Conservation (phyloP, 2,329 filamentous ascomycete genomes). For the Botrytis aclada region DNA sequence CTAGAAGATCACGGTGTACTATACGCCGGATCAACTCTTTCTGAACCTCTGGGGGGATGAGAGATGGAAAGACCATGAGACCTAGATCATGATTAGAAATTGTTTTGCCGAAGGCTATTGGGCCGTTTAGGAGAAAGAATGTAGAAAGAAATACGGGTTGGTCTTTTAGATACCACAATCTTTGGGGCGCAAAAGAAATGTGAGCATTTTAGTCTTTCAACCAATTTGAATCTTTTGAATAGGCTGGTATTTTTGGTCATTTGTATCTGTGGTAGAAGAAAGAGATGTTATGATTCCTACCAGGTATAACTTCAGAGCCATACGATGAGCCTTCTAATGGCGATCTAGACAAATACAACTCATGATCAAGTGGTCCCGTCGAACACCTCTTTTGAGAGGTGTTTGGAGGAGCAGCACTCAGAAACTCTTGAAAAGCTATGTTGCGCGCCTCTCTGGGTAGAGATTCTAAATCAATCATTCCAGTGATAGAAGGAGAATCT, state of each 20-base stretch:
- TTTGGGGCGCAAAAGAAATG: background rate
- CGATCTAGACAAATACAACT: background rate
- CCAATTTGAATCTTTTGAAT: background rate
- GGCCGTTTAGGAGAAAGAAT: too few species aligned
- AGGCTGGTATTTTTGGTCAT: background rate
- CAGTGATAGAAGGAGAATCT: background rate
- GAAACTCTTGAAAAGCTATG: background rate
- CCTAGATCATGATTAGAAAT: constrained; percentile 50
- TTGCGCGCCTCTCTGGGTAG: background rate
- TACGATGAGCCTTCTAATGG: background rate
- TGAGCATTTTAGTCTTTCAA: background rate
- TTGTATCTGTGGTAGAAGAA: background rate
- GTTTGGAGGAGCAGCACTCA: background rate
- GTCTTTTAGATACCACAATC: background rate
- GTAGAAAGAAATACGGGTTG: background rate
- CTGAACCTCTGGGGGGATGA: constrained; percentile 71
- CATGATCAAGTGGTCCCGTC: background rate
- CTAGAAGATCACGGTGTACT: constrained; percentile 73
- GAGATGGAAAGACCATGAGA: constrained; percentile 70
- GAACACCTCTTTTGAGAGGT: background rate
- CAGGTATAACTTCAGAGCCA: constrained; percentile 64
- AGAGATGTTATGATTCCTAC: constrained; percentile 44
- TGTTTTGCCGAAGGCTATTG: background rate
- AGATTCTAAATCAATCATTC: background rate
- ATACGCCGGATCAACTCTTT: constrained; percentile 66